Percentiles rank a stretch among this genome's conserved stretches.
phyloP scores from a whole-genome alignment of 1,139 yeast species.

The Saccharomyces uvarum region DNA sequence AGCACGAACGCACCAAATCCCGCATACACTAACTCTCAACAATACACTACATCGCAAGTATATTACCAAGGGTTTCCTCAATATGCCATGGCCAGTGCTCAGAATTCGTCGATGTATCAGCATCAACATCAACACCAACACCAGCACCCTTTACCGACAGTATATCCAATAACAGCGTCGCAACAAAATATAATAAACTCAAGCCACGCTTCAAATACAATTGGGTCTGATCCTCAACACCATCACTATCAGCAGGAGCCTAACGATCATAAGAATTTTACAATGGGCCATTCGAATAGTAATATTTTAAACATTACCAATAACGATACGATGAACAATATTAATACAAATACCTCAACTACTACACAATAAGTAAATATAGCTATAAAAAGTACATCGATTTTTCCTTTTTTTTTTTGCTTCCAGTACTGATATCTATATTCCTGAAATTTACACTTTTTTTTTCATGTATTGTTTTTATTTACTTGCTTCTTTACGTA shows the following conservation, averaged over 20 bases:
- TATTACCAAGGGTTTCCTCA: not conserved
- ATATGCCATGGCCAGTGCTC: not conserved
- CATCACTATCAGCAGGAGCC: not conserved
- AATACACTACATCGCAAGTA: not conserved
- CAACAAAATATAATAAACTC: not conserved
- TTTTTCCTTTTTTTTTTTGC: not conserved
- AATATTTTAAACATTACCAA: not conserved
- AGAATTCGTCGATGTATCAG: constrained; percentile 5
- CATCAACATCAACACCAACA: constrained; percentile 13
- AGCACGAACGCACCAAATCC: not conserved
- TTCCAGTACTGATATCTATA: not conserved
- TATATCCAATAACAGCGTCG: constrained; percentile 1
- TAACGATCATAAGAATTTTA: not conserved
- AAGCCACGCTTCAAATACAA: not conserved
- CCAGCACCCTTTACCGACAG: constrained; percentile 2
- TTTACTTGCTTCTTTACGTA: not conserved
- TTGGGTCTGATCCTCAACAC: not conserved
- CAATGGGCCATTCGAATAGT: not conserved
- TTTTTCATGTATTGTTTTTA: not conserved
- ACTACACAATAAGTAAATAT: not conserved
- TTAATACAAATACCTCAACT: not conserved
- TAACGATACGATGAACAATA: not conserved
- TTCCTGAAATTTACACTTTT: not conserved
- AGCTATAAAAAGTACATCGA: not conserved
- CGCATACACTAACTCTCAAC: not conserved